Evolutionary conservation across 768 basidiomycete genomes (phyloP), one percentile per base, ranked within the genome.

Genomic region (Lentinula sp.): DNA sequence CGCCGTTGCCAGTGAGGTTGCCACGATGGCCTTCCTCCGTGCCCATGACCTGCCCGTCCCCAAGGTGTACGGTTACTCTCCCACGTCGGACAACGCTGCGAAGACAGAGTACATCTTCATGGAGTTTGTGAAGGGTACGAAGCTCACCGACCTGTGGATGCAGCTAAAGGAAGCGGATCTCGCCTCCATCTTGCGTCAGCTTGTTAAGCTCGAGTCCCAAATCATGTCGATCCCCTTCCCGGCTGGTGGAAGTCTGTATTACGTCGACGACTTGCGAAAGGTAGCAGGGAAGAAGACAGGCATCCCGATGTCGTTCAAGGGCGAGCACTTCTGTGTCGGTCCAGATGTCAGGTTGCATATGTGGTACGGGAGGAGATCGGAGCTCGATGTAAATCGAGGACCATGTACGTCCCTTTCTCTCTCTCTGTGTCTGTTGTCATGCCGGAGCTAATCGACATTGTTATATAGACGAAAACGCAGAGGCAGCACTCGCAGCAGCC

Each of bases 201-300:
- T 79, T 23, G 68, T 65, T 56, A 46, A 77, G 60, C 58, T 79
- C 61, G 79, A 80, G 70, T 69, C 74, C 2, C 60, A 9, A 1
- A 74, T 79, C 70, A 78, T 79, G 77, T 75, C 74, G 23, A 69
- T 75, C 32, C 7, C 73, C 50, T 78, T 78, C 64, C 77, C 78
- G 1, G 77, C 76, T 68, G 74, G 78, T 57, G 77, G 79, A 63
- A 77, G 76, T 69, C 68, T 79, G 5, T 79, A 79, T 66, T 79
- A 70, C 57, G 51, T 72, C 39, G 37, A 69, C 48, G 75, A 81
- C 69, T 54, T 79, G 68, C 65, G 73, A 71, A 68, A 74, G 63
- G 64, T 70, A 32, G 63, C 71, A n/a, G 66, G 66, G 41, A 67
- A 64, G n/a, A 62, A 60, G 61, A n/a, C n/a, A n/a, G 75, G 69